phyloP scores from a whole-genome alignment of 768 basidiomycete species.

The Gelatoporia subvermispora region DNA sequence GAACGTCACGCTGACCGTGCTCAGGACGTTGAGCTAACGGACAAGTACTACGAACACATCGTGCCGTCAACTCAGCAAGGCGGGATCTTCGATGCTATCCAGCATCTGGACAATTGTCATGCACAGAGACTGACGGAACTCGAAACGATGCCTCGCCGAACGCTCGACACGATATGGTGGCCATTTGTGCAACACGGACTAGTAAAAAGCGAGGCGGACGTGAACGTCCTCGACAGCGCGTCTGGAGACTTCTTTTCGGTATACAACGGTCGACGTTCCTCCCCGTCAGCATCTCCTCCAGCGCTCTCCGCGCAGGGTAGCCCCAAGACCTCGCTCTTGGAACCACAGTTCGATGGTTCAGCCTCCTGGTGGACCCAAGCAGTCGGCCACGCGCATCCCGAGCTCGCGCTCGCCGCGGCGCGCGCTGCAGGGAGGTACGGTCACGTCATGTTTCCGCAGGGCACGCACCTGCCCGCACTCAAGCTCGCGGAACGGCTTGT shows the following conservation, averaged over 20 bases:
- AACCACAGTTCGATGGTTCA: conserved; percentile 79
- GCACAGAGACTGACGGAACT: conserved; percentile 62
- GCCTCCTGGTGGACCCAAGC: conserved; percentile 99
- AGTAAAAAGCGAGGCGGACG: conserved; percentile 61
- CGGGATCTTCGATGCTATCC: conserved; percentile 43
- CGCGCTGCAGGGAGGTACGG: conserved; percentile 90
- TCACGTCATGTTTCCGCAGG: conserved; percentile 94
- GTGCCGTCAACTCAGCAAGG: conserved; percentile 29
- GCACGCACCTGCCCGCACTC: conserved; percentile 82
- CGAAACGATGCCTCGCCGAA: conserved; percentile 71
- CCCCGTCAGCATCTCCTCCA: not conserved
- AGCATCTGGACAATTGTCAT: conserved; percentile 63
- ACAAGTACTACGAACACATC: conserved; percentile 67
- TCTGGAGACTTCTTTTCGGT: conserved; percentile 82
- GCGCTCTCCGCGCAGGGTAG: conserved; percentile 13
- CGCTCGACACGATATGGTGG: conserved; percentile 87
- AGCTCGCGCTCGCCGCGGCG: conserved; percentile 82
- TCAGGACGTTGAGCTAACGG: conserved; percentile 49
- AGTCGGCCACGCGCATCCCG: conserved; percentile 75
- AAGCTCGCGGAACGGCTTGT: conserved; percentile 77
- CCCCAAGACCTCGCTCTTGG: conserved; percentile 37
- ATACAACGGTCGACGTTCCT: conserved; percentile 33
- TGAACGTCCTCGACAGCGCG: conserved; percentile 91
- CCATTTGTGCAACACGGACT: conserved; percentile 92
- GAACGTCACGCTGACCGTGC: conserved; percentile 33